These are phyloP conservation scores for Ambrosia hybrid DNA, from an alignment of 140 eudicot species.

Conservation along the genomic window DNA sequence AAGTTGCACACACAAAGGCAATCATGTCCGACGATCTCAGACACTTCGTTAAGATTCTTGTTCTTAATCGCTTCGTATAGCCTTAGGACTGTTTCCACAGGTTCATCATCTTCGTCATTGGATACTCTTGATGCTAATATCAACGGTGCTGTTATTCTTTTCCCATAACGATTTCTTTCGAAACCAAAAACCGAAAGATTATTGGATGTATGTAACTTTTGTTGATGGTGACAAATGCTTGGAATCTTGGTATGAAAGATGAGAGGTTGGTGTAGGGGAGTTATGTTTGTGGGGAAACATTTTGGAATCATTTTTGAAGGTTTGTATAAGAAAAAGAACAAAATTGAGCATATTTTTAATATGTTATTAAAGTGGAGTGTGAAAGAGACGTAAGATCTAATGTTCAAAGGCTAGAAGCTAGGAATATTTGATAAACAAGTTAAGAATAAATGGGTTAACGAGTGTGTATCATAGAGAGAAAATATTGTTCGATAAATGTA, in stretches of 20 bases:
- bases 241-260: slow-evolving; percentile 1
- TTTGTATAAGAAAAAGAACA: neutral
- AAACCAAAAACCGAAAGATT: neutral
- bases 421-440: slow-evolving; percentile 39
- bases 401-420: slow-evolving; percentile 27
- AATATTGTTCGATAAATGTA: too few species aligned
- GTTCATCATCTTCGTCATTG: slow-evolving; percentile 39
- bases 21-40: slow-evolving; percentile 79
- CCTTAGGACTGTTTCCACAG: slow-evolving; percentile 59
- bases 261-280: slow-evolving; percentile 18
- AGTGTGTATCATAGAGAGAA: neutral
- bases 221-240: slow-evolving; percentile 10
- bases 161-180: neutral
- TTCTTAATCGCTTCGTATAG: slow-evolving; percentile 60
- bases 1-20: slow-evolving; percentile 60
- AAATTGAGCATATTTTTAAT: slow-evolving; percentile 10
- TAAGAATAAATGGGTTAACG: slow-evolving; percentile 27
- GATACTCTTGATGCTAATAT: slow-evolving; percentile 35
- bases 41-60: slow-evolving; percentile 42
- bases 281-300: slow-evolving; percentile 6
- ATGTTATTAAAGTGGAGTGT: slow-evolving; percentile 7
- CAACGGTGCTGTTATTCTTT: slow-evolving; percentile 2
- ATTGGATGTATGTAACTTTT: neutral
- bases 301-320: slow-evolving; percentile 32
- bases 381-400: neutral